A percentile compares a stretch with the other conserved stretches of the same genome.
These are phyloP conservation scores for Tetrahymena borealis DNA, from an alignment of 73 alveolate genomes.

Conservation along the genomic window DNA sequence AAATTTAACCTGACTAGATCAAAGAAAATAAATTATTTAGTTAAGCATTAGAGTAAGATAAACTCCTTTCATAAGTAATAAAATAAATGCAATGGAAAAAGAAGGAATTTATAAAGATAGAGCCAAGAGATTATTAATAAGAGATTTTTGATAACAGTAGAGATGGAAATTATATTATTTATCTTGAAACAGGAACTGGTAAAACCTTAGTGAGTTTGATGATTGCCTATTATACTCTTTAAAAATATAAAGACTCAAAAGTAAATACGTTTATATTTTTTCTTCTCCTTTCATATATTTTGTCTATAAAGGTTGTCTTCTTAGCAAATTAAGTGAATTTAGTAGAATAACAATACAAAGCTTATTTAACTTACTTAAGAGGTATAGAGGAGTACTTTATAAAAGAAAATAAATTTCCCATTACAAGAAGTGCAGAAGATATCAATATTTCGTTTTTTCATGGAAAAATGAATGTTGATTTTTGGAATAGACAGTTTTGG, in stretches of 20 bases:
- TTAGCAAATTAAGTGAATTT: not conserved
- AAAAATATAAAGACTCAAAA: not conserved
- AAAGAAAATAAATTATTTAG: too few species aligned
- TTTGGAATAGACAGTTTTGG: not conserved
- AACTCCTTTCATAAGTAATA: not conserved
- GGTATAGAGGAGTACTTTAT: not conserved
- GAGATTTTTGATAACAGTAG: not conserved
- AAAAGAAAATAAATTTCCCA: not conserved
- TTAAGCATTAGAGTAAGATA: too few species aligned
- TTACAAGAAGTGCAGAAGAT: not conserved
- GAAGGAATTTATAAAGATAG: not conserved
- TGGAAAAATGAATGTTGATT: not conserved
- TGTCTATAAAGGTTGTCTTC: not conserved
- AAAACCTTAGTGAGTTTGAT: not conserved
- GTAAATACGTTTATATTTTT: not conserved
- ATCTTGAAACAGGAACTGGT: not conserved
- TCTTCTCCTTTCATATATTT: not conserved
- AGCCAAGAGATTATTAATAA: not conserved
- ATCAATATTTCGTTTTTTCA: not conserved
- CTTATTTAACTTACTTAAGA: not conserved
- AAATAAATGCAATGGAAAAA: not conserved
- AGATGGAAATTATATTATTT: not conserved
- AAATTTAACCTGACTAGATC: too few species aligned
- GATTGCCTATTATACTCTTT: not conserved
- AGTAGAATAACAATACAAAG: not conserved